These are phyloP conservation scores for Biscogniauxia marginata DNA, from an alignment of 2,329 filamentous ascomycete species.

Conservation along the genomic window DNA sequence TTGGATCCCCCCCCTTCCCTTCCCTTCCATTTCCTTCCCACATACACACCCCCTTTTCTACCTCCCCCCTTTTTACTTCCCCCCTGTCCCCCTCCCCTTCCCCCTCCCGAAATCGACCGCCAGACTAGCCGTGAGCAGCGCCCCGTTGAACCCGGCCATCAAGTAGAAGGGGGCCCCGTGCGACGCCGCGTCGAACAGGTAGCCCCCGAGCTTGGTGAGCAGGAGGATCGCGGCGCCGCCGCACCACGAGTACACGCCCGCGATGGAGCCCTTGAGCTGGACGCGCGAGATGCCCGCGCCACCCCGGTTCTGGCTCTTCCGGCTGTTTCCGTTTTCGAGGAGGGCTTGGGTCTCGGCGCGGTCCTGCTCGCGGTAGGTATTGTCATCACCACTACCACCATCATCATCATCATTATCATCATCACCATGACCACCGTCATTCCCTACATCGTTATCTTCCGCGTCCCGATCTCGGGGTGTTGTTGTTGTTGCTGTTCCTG, in stretches of 20 bases:
- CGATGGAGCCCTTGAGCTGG: constrained; percentile 85
- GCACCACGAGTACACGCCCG: constrained; percentile 88
- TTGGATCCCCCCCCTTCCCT: not conserved
- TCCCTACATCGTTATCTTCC: no score
- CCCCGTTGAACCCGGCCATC: constrained; percentile 83
- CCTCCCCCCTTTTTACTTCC: not conserved
- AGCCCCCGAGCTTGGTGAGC: constrained; percentile 86
- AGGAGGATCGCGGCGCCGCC: constrained; percentile 88
- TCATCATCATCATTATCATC: not conserved
- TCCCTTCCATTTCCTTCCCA: not conserved
- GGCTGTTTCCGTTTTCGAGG: constrained; percentile 25
- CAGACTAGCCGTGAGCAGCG: constrained; percentile 61
- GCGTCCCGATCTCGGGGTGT: no score
- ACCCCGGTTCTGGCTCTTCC: no score
- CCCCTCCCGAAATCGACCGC: constrained; percentile 44
- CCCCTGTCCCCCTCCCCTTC: constrained; percentile 1
- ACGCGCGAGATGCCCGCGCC: constrained; percentile 43
- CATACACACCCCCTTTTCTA: not conserved
- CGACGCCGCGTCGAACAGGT: constrained; percentile 74
- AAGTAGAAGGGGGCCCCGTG: constrained; percentile 86
- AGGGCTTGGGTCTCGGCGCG: constrained; percentile 34
- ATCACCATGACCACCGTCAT: not conserved
- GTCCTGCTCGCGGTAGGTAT: constrained; percentile 10
- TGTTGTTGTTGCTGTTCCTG: no score
- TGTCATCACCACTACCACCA: constrained; percentile 13